Conservation (phyloP, 345 rosid genomes). For the Acer negundo region DNA sequence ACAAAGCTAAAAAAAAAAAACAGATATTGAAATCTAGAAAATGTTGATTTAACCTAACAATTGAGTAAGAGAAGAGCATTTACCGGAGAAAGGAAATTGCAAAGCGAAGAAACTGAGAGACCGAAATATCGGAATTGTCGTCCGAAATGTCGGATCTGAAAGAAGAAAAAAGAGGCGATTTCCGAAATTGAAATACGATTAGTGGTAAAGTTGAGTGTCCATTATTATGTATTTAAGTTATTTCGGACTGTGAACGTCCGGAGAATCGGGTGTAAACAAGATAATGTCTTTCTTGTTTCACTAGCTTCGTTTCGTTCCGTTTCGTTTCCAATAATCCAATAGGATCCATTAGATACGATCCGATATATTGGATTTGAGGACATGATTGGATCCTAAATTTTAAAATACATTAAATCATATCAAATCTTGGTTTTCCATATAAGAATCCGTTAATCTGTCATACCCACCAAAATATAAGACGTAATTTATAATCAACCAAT, state of each 20-base stretch:
- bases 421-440: no score
- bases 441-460: no score
- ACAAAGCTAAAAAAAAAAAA: no score
- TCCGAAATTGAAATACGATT: neutral
- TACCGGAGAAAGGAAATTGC: constrained; percentile 9
- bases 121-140: constrained; percentile 18
- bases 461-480: no score
- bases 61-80: neutral
- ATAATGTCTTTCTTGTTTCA: neutral
- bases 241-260: constrained; percentile 8
- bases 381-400: no score
- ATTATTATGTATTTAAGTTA: neutral
- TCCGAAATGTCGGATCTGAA: constrained; percentile 12
- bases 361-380: no score
- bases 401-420: no score
- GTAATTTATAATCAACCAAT: no score
- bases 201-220: neutral
- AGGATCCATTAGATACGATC: no score
- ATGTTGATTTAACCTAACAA: neutral
- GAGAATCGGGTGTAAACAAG: constrained; percentile 9
- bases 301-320: neutral
- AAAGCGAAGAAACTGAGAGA: constrained; percentile 2
- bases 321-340: no score
- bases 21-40: no score
- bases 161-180: neutral